phyloP scores from a whole-genome alignment of 192 early-diverging fungal genomes.

The Backusella sp. region DNA sequence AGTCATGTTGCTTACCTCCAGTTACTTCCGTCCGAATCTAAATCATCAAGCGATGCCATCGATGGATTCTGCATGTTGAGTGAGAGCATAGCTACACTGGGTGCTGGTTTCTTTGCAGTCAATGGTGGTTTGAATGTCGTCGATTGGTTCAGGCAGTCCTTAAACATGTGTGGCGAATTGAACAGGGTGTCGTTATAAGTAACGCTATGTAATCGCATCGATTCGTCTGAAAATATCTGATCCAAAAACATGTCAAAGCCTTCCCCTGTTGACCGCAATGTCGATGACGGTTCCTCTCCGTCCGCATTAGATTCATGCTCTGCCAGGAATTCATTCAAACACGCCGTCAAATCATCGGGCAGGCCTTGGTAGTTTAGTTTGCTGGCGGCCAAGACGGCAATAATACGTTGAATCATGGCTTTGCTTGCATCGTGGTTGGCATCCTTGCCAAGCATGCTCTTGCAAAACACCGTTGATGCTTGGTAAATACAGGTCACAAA shows the following conservation, averaged over 20 bases:
- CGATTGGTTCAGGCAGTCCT: conserved; percentile 7
- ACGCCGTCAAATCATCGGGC: conserved; percentile 28
- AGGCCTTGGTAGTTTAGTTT: conserved; percentile 29
- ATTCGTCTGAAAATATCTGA: not conserved
- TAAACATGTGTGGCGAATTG: conserved; percentile 19
- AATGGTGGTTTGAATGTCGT: not conserved
- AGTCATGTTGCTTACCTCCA: not conserved
- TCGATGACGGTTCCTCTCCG: not conserved
- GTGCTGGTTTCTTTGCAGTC: not conserved
- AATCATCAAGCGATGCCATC: not conserved
- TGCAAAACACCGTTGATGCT: conserved; percentile 26
- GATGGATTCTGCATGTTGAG: not conserved
- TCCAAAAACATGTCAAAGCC: conserved; percentile 5
- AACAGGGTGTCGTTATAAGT: conserved; percentile 16
- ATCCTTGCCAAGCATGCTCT: conserved; percentile 9
- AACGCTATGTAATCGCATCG: not conserved
- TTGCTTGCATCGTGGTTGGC: not conserved
- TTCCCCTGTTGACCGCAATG: not conserved
- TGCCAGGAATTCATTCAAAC: conserved; percentile 28
- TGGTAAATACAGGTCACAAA: conserved; percentile 32
- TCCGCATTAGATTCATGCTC: conserved; percentile 12
- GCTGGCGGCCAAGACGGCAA: conserved; percentile 14
- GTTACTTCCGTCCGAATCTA: not conserved
- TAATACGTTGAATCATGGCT: conserved; percentile 30
- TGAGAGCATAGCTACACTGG: not conserved